Conservation (phyloP, 1,139 yeast species). For the Candida labiduridarum region DNA sequence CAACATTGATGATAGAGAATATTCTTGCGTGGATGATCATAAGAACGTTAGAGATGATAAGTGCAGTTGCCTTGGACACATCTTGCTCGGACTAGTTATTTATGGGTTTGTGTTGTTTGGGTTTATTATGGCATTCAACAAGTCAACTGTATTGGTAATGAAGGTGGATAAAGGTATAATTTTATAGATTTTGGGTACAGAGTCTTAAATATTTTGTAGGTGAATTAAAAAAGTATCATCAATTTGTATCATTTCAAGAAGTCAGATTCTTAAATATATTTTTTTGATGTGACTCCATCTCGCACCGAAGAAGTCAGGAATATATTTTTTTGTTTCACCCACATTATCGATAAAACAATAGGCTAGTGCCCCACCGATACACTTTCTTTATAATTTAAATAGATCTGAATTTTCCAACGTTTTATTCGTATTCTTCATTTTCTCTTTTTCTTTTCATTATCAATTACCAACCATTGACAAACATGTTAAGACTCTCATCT, state of each 20-base stretch:
- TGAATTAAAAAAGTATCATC: background rate
- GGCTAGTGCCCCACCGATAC: background rate
- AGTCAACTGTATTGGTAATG: background rate
- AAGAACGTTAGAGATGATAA: slow-evolving; percentile 9
- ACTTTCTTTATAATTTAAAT: background rate
- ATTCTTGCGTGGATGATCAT: slow-evolving; percentile 12
- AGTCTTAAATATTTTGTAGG: background rate
- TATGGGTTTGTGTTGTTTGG: slow-evolving; percentile 12
- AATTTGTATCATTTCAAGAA: background rate
- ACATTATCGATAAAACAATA: background rate
- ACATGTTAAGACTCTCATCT: slow-evolving; percentile 21
- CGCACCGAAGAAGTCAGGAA: slow-evolving; percentile 1
- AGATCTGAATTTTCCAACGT: background rate
- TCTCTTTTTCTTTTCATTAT: background rate
- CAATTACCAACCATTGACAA: background rate
- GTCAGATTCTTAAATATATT: background rate
- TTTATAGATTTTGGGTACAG: background rate
- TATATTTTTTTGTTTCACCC: background rate
- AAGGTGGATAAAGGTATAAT: background rate
- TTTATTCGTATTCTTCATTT: background rate
- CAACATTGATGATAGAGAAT: background rate
- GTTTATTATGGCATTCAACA: slow-evolving; percentile 4
- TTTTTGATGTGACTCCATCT: background rate
- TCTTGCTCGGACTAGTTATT: slow-evolving; percentile 13
- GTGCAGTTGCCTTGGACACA: slow-evolving; percentile 16